Base-by-base conservation (phyloP, 179 eudicot genomes). In the Silene coronaria region DNA sequence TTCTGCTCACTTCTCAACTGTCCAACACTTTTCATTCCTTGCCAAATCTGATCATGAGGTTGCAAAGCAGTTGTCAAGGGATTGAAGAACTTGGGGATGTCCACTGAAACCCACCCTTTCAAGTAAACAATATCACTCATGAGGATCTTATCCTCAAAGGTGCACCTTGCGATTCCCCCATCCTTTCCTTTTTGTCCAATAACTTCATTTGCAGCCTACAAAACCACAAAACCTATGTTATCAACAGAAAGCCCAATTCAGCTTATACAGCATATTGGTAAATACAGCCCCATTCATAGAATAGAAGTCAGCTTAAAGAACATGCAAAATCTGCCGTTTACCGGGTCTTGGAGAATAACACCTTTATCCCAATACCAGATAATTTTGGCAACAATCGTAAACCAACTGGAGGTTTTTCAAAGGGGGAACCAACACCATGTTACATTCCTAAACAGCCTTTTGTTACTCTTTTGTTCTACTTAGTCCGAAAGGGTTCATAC, bases 101-200 rank as follows among this genome's bases (percentile, higher is more conserved):
- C 99, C 83, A 96, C 99, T 83, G 86, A 88, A 71, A 92, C 84
- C 97, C 97, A 96, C 59, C 93, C 88, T 64, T 89, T 91, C 83
- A 96, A 82, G 82, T 86, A 93, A 45, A 96, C 97, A 64, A 89
- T 85, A 81, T 96, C 99, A 48, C 97, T 90, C 98, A 88, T 96
- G 69, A 93, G 84, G 79, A 96, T 91, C 86, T 82, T 93, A 78
- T 96, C 99, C 87, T 96, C 99, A 84, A 96, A 96, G 57, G 97
- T 96, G 86, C 99, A 96, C 79, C 98, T 87, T 53, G 96, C 98
- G 74, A 93, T 88, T 75, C 98, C 99, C 77, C 88, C 99, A 75
- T 89, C 67, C 73, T 66, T 87, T 22, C 83, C 82, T 78, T 84
- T 78, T 79, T 89, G 88, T 77, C 93, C 97, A 68, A 93, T 80